Conservation (phyloP, 768 basidiomycete species). For the Agaricus subrufescens region DNA sequence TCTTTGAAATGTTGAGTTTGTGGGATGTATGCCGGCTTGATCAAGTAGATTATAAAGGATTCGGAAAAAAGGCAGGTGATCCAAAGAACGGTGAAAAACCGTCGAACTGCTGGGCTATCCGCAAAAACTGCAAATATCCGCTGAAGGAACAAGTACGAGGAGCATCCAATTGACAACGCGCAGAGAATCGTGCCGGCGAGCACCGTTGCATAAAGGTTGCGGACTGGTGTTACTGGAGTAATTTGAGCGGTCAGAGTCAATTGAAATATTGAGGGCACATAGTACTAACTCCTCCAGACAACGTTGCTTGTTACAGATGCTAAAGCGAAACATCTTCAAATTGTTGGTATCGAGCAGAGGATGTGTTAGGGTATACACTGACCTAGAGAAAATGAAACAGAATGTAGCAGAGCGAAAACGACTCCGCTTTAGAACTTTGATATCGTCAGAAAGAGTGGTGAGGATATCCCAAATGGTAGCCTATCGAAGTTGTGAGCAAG, state of each 20-base stretch:
- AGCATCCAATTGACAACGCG: no score
- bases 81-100: no score
- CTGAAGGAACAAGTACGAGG: no score
- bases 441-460: not conserved
- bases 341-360: not conserved
- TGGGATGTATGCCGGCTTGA: no score
- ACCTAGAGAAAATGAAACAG: conserved; percentile 3
- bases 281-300: not conserved
- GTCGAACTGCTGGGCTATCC: no score
- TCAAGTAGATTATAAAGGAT: no score
- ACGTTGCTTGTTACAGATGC: not conserved
- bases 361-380: not conserved
- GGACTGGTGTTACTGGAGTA: not conserved
- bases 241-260: not conserved
- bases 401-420: not conserved
- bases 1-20: no score
- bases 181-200: not conserved
- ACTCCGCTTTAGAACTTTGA: not conserved
- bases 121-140: no score
- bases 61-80: no score
- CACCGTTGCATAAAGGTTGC: not conserved
- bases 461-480: not conserved
- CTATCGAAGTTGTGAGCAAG: not conserved
- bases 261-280: not conserved
- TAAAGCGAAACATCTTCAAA: not conserved